phyloP scores from a whole-genome alignment of 305 asterid species.

The Plantago rigida region DNA sequence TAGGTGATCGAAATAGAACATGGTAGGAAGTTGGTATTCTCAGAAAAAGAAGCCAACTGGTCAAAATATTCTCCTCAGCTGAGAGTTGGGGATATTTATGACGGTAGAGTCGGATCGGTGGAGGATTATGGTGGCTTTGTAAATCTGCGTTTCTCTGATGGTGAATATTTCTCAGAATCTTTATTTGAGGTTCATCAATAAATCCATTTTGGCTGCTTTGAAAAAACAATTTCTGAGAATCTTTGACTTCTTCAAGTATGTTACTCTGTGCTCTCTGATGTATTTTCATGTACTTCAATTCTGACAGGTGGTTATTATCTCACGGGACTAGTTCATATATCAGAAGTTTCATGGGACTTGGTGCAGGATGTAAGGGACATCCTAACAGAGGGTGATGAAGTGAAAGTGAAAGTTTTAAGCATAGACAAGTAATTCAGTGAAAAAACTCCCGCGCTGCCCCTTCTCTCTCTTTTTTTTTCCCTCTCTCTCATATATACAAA shows the following conservation, averaged over 20 bases:
- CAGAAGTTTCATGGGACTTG: conserved; percentile 96
- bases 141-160: conserved; percentile 74
- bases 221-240: neutral
- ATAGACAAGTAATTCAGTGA: conserved; percentile 56
- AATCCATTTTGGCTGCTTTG: too few species aligned
- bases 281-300: conserved; percentile 7
- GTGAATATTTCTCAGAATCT: conserved; percentile 31
- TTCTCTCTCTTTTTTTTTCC: neutral
- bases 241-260: conserved; percentile 14
- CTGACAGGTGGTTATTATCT: conserved; percentile 58
- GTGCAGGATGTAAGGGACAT: conserved; percentile 80
- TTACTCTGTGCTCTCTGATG: conserved; percentile 5
- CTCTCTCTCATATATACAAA: neutral
- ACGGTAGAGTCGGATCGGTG: conserved; percentile 68
- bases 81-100: conserved; percentile 52
- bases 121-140: conserved; percentile 95
- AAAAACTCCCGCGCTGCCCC: neutral
- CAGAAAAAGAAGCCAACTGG: conserved; percentile 85
- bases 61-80: conserved; percentile 50
- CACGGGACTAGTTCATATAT: conserved; percentile 84
- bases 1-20: conserved; percentile 83
- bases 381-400: conserved; percentile 67
- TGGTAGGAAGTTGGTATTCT: conserved; percentile 66
- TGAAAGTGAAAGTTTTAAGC: conserved; percentile 59
- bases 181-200: too few species aligned